A percentile compares a stretch with the other conserved stretches of the same genome.
These are phyloP conservation scores for Aspergillus nanangensis DNA, from an alignment of 495 filamentous ascomycete genomes.

Conservation along the genomic window DNA sequence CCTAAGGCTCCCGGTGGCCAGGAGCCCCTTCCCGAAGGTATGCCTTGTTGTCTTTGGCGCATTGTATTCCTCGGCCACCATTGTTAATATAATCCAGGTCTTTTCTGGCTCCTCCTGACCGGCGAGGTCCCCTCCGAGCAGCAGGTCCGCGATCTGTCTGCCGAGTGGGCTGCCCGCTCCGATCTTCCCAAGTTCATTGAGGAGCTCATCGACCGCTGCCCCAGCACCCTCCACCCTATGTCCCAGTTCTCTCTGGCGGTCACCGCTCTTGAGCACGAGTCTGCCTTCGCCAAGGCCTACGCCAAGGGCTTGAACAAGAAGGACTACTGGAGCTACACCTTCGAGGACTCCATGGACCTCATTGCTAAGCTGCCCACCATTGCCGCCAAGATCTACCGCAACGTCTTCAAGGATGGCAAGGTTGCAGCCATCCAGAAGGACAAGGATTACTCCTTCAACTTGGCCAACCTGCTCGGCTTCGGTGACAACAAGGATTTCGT, in stretches of 20 bases:
- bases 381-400: slow-evolving; percentile 97
- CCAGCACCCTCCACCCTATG: slow-evolving; percentile 98
- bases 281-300: slow-evolving; percentile 94
- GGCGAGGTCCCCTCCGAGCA: slow-evolving; percentile 95
- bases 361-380: slow-evolving; percentile 99
- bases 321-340: slow-evolving; percentile 99
- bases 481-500: slow-evolving; percentile 94
- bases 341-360: slow-evolving; percentile 99
- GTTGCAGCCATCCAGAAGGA: slow-evolving; percentile 92
- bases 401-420: slow-evolving; percentile 99
- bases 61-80: neutral
- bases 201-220: slow-evolving; percentile 99
- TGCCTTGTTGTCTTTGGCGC: neutral
- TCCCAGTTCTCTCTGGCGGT: slow-evolving; percentile 98
- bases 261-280: slow-evolving; percentile 96
- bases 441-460: slow-evolving; percentile 98
- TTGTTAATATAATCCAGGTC: slow-evolving; percentile 36
- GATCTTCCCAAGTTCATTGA: slow-evolving; percentile 95
- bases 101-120: slow-evolving; percentile 99
- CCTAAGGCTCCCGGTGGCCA: slow-evolving; percentile 93
- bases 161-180: slow-evolving; percentile 97
- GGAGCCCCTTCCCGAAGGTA: slow-evolving; percentile 90
- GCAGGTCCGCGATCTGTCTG: slow-evolving; percentile 95
- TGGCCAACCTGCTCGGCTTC: slow-evolving; percentile 97
- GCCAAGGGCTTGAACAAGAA: slow-evolving; percentile 98